Percentiles rank a stretch among this genome's conserved stretches.
Evolutionary conservation across 768 basidiomycete species (phyloP).

Genomic region (Pleurotus pulmonarius): DNA sequence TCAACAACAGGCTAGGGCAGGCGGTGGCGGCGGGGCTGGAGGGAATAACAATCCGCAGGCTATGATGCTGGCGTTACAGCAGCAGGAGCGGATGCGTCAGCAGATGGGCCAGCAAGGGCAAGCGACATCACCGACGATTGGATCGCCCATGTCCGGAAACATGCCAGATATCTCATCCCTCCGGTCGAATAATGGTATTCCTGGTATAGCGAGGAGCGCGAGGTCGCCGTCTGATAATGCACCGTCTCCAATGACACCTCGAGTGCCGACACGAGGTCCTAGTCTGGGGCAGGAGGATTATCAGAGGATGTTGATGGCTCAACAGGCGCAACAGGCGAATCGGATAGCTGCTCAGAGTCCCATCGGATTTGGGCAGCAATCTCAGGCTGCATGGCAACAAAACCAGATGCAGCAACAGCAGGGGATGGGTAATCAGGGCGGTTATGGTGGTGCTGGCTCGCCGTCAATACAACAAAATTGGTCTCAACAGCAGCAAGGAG

Average conservation of each 20-base stretch:
- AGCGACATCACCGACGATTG: conserved; percentile 36
- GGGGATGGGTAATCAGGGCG: conserved; percentile 25
- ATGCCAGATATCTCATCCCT: conserved; percentile 43
- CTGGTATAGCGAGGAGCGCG: conserved; percentile 71
- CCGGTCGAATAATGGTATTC: conserved; percentile 58
- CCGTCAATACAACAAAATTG: conserved; percentile 30
- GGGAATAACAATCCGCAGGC: conserved; percentile 10
- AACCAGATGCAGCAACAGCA: conserved; percentile 22
- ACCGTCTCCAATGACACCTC: conserved; percentile 47
- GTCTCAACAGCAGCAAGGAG: conserved; percentile 17
- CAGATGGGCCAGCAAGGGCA: conserved; percentile 34
- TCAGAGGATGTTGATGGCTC: conserved; percentile 45
- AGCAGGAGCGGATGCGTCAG: conserved; percentile 30
- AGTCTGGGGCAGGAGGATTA: conserved; percentile 51
- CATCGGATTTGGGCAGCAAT: conserved; percentile 28
- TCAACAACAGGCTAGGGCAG: conserved; percentile 26
- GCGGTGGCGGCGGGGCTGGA: conserved; percentile 15
- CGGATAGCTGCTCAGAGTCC: conserved; percentile 31
- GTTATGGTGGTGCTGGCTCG: conserved; percentile 25
- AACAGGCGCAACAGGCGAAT: conserved; percentile 32
- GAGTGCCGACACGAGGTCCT: conserved; percentile 33
- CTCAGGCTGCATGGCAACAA: conserved; percentile 15
- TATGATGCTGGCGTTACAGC: conserved; percentile 23
- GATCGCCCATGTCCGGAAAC: conserved; percentile 26
- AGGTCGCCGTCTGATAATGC: conserved; percentile 70